Base-by-base conservation (phyloP, 768 basidiomycete species). In the Trametes sanguinea region DNA sequence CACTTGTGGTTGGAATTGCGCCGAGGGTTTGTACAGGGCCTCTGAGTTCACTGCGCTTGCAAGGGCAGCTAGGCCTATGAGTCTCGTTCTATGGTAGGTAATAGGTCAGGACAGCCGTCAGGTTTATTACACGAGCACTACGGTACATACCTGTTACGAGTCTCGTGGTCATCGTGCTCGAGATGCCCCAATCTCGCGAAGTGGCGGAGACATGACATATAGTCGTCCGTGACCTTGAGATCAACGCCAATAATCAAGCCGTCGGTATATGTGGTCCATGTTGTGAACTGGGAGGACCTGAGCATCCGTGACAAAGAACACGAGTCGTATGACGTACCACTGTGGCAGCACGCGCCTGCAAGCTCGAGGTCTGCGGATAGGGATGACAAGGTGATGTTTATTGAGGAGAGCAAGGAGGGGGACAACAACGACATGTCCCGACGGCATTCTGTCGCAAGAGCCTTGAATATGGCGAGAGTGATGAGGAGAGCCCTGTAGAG, bases 211-310 rank as follows among this genome's bases (percentile, higher is more conserved):
- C 85, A 82, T 7, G 81, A 79, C 35, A 92, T 75, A 73, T 96
- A 96, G 59, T 87, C 81, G 30, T 78, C 77, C 0, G 92, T 90
- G 51, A 92, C 76, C 33, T 70, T 75, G 57, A 83, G 83, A 69
- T 96, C 94, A 11, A 88, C 84, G 30, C 90, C 92, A 64, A 95
- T 86, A 43, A 90, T 78, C 56, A 87, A 86, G 0, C 94, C 93
- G 66, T 95, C 89, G 22, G 95, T 94, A 66, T 88, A 97, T 14
- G 94, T 95, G 17, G 90, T 89, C 89, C 93, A 98, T 1, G 93
- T 89, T 3, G 89, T 91, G 68, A 96, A 94, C 90, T 95, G 67
- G 35, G 22, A n/a, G 16, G 10, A 8, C 1, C 2, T 47, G 39
- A 39, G 62, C 6, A 68, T 13, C 40, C 51, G n/a, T 59, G 40